A percentile compares a stretch with the other conserved stretches of the same genome.
Evolutionary conservation across 202 grass and related monocot genomes (phyloP).

Genomic region (Panicum virgatum): DNA sequence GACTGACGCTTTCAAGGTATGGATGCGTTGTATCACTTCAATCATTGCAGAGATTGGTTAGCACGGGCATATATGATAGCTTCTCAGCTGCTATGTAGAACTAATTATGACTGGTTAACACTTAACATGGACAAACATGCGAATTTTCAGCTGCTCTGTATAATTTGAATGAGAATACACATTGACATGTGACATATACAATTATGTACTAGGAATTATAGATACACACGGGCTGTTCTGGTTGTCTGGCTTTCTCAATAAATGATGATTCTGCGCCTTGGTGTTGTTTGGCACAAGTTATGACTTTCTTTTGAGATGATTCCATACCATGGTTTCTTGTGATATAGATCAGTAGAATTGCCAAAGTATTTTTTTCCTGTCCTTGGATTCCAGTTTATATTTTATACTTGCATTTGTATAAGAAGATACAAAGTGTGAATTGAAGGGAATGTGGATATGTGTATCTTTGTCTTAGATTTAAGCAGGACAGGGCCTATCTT

Average conservation of each 20-base stretch:
- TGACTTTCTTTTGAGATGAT: background rate
- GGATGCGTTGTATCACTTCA: background rate
- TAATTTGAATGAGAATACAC: background rate
- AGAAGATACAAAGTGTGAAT: background rate
- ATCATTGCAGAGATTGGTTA: background rate
- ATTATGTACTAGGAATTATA: background rate
- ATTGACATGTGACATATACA: background rate
- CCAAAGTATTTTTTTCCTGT: background rate
- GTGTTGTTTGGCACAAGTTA: background rate
- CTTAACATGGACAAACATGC: background rate
- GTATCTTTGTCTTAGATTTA: background rate
- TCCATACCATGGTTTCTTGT: background rate
- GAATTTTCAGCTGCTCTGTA: background rate
- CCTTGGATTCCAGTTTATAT: background rate
- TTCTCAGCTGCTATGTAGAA: background rate
- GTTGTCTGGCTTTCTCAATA: background rate
- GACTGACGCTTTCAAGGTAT: constrained; percentile 95
- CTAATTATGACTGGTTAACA: background rate
- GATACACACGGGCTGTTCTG: background rate
- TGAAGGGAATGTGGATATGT: background rate
- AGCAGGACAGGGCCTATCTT: background rate
- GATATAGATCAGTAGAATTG: background rate
- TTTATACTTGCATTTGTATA: constrained; percentile 25
- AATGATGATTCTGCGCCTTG: background rate
- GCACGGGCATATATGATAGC: background rate